These are phyloP conservation scores for Primulina huaijiensis DNA, from an alignment of 257 asterid genomes.

Conservation along the genomic window DNA sequence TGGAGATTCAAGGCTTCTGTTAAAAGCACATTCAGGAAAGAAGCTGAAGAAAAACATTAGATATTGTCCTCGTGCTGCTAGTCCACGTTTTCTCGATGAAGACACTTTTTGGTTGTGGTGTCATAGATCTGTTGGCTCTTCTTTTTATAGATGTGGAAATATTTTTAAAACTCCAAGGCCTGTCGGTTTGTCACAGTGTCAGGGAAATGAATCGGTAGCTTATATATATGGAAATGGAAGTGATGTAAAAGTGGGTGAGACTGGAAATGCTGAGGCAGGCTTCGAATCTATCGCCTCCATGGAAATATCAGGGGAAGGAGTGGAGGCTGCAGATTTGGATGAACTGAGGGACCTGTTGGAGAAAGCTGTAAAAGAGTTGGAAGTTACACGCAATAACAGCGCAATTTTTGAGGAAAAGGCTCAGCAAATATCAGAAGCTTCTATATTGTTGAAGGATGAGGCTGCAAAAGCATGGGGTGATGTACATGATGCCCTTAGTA, in stretches of 20 bases:
- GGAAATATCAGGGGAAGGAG: constrained; percentile 35
- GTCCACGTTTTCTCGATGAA: constrained; percentile 25
- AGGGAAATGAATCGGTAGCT: constrained; percentile 83
- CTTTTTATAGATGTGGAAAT: constrained; percentile 30
- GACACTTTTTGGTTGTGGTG: constrained; percentile 32
- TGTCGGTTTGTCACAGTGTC: constrained; percentile 50
- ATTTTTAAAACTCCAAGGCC: constrained; percentile 32
- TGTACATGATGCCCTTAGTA: constrained; percentile 47
- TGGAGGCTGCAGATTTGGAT: constrained; percentile 54
- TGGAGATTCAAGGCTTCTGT: constrained; percentile 31
- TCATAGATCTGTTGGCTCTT: constrained; percentile 29
- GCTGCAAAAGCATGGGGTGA: constrained; percentile 65
- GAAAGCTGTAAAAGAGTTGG: constrained; percentile 75
- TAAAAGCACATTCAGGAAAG: constrained; percentile 26
- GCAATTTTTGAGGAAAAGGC: constrained; percentile 83
- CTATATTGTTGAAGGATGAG: constrained; percentile 86
- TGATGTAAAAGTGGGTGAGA: constrained; percentile 46
- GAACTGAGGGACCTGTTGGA: constrained; percentile 75
- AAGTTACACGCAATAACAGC: constrained; percentile 71
- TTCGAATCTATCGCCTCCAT: constrained; percentile 38
- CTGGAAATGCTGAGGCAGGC: constrained; percentile 33
- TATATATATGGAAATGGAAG: constrained; percentile 57
- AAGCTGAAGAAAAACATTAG: constrained; percentile 36
- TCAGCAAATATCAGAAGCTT: constrained; percentile 83
- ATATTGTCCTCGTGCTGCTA: constrained; percentile 24